Evolutionary conservation across 306 rosid species (phyloP), one percentile per base, ranked within the genome.

Genomic region (Trifolium subterraneum): DNA sequence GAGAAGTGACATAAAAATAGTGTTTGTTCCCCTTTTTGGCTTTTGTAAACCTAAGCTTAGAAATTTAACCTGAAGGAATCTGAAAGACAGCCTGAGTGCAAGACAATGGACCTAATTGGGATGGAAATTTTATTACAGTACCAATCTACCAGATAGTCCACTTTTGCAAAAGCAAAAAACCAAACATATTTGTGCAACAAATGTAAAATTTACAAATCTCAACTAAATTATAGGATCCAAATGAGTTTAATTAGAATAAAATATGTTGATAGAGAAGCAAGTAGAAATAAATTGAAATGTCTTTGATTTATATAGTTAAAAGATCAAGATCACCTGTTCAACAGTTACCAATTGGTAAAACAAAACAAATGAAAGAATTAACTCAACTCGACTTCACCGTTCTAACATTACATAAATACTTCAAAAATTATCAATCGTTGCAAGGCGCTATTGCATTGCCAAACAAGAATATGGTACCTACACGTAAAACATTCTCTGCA

Each of bases 301-400:
- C 64, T 64, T 70, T 73, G 73, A 70, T 81, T 71, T 55, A 79
- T 55, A 79, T 74, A 74, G 68, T 74, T 59, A 66, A 61, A 61
- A 58, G 16, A 56, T 11, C 1, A 56, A 63, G 72, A 72, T 70
- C 19, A 75, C 79, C 44, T 82, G 87, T 73, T 80, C 70, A 75
- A 84, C 77, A 66, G 72, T 67, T 75, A 76, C 64, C 64, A 72
- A 79, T 77, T 54, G 52, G 75, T 71, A 78, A 75, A 70, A 74
- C 73, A 81, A 84, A 78, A 81, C 68, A 61, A 80, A 81, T 80
- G 56, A 79, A 90, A 77, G 81, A 84, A 86, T 83, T 61, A 77
- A 82, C 81, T 74, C 64, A 83, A 64, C 78, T 68, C 87, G 62
- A 68, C 69, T 22, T 22, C 84, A 68, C 72, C 70, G 39, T 70